Base-by-base conservation (phyloP, 352 stramenopile species). In the Peronospora belbahrii region DNA sequence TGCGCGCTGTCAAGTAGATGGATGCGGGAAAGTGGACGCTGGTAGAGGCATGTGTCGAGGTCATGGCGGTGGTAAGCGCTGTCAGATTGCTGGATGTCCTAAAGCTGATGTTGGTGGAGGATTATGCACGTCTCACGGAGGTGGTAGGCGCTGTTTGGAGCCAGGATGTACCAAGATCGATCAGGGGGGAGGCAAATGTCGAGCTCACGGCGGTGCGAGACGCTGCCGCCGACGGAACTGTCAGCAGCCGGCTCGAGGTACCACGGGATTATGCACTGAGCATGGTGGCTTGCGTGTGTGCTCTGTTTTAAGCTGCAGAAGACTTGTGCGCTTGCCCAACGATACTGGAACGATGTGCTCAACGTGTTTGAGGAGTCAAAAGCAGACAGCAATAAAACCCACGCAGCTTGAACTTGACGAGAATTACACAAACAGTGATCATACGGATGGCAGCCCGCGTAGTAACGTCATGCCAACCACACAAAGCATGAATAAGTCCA, bases 21-120 rank as follows among this genome's bases (percentile, higher is more conserved):
- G 69, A 4, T 94, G 83, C 42, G 59, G 48, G 20, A 94, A 94
- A 51, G 74, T 90, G 23, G 82, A 93, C 48, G 80, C 80, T 13
- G 80, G 80, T 1, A 73, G 60, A 13, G 80, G 80, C 3, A 39
- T 92, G 31, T 92, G 80, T 65, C 70, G 80, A 15, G 70, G 62
- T 1, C 80, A 92, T 37, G 80, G 80, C 22, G 80, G 80, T 10
- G 80, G 80, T 6, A 85, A 79, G 36, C 77, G 80, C 10, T 92
- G 80, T 17, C 71, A 85, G 44, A 42, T 62, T 17, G 28, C 42
- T 13, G 57, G 36, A 0, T 92, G 80, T 55, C 44, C 65, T 6
- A 89, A 89, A 52, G 77, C 80, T 2, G 80, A 92, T 42, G 79
- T 94, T 22, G 83, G 81, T 19, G 81, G 83, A 19, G 83, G 83